These are phyloP conservation scores for Sequoiadendron giganteum DNA, from an alignment of 75 land plant genomes.

Conservation along the genomic window DNA sequence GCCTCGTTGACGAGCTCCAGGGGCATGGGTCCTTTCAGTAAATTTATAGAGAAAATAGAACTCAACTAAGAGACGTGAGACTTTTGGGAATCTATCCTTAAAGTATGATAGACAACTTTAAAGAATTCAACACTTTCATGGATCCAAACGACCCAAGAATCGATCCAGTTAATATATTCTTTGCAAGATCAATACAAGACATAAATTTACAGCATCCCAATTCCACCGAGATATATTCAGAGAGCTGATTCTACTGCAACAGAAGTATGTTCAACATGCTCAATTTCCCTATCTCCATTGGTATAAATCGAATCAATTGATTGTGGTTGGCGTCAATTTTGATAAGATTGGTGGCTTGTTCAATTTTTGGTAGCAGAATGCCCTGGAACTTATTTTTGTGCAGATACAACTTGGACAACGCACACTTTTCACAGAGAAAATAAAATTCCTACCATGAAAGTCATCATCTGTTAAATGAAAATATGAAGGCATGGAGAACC, in stretches of 20 bases:
- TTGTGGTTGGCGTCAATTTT: slow-evolving; percentile 71
- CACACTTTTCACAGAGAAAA: too few species aligned
- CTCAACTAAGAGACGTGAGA: too few species aligned
- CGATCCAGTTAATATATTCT: slow-evolving; percentile 26
- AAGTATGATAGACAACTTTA: too few species aligned
- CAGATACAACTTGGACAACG: slow-evolving; percentile 16
- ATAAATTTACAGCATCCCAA: slow-evolving; percentile 21
- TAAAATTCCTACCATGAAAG: too few species aligned
- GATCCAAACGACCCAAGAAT: slow-evolving; percentile 21
- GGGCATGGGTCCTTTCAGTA: too few species aligned
- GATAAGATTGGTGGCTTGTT: slow-evolving; percentile 32
- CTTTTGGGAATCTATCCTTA: too few species aligned
- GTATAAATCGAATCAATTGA: slow-evolving; percentile 23
- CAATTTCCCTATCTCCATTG: slow-evolving; percentile 15
- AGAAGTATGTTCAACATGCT: slow-evolving; percentile 7
- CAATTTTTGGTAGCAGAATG: slow-evolving; percentile 38
- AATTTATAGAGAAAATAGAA: too few species aligned
- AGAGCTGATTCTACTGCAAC: slow-evolving; percentile 23
- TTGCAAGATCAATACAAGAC: slow-evolving; percentile 19
- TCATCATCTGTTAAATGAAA: too few species aligned
- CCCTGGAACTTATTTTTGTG: slow-evolving; percentile 30
- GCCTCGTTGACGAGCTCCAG: too few species aligned
- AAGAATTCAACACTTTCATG: slow-evolving; percentile 8
- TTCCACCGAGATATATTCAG: slow-evolving; percentile 22
- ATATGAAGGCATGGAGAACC: too few species aligned